Percentiles rank a stretch among this genome's conserved stretches.
These are phyloP conservation scores for Graphilbum ipis-grandicollis DNA, from an alignment of 2,329 filamentous ascomycete species.

Conservation along the genomic window DNA sequence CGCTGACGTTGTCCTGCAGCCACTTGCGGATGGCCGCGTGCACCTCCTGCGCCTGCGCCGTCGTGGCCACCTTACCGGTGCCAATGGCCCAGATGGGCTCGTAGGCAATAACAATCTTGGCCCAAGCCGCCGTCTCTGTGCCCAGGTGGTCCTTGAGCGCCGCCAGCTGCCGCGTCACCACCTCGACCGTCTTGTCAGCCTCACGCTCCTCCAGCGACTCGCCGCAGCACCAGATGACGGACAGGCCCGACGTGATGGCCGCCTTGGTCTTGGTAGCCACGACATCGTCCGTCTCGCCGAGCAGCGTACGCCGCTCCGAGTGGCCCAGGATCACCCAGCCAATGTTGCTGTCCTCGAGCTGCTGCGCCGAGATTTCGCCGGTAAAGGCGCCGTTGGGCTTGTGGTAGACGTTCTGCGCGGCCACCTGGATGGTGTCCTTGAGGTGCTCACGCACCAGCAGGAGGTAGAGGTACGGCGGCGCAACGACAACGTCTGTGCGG, in stretches of 20 bases:
- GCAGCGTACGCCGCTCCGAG: slow-evolving; percentile 82
- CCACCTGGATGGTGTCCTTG: slow-evolving; percentile 61
- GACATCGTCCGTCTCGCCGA: slow-evolving; percentile 71
- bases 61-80: slow-evolving; percentile 83
- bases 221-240: slow-evolving; percentile 91
- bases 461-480: slow-evolving; percentile 83
- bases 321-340: slow-evolving; percentile 87
- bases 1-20: slow-evolving; percentile 62
- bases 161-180: slow-evolving; percentile 70
- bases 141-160: slow-evolving; percentile 53
- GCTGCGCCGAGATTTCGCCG: slow-evolving; percentile 82
- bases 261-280: slow-evolving; percentile 90
- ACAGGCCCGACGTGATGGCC: slow-evolving; percentile 67
- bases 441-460: slow-evolving; percentile 67
- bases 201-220: slow-evolving; percentile 91
- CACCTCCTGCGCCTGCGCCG: slow-evolving; percentile 82
- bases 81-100: slow-evolving; percentile 97
- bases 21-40: slow-evolving; percentile 84
- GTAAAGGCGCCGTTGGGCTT: slow-evolving; percentile 95
- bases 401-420: slow-evolving; percentile 94
- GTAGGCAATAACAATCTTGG: slow-evolving; percentile 89
- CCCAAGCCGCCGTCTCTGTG: slow-evolving; percentile 50
- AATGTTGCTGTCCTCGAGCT: slow-evolving; percentile 79
- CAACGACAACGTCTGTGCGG: slow-evolving; percentile 72
- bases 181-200: slow-evolving; percentile 65